Percentiles rank a stretch among this genome's conserved stretches.
phyloP scores from a whole-genome alignment of 345 rosid species.

The Eucalyptus decipiens region DNA sequence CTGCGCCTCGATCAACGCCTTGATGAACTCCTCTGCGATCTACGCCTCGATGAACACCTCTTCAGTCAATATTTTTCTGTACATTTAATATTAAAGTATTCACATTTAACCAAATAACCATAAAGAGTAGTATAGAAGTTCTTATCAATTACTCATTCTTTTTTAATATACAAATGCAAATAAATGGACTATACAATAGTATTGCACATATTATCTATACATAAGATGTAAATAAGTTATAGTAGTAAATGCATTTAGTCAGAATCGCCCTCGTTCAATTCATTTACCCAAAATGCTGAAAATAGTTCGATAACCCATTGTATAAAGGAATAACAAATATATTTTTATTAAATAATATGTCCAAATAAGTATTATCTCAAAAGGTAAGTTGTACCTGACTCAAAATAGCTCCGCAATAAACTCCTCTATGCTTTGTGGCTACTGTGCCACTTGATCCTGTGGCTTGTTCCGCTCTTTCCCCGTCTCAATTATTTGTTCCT shows the following conservation, averaged over 20 bases:
- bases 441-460: accelerated
- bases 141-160: constrained; percentile 1
- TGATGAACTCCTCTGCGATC: too few species aligned
- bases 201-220: constrained; percentile 18
- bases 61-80: constrained; percentile 33
- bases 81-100: constrained; percentile 26
- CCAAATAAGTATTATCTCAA: neutral
- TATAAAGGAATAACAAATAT: neutral
- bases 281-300: neutral
- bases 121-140: neutral
- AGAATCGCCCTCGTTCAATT: neutral
- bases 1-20: too few species aligned
- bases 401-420: neutral
- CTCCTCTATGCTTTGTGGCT: too few species aligned
- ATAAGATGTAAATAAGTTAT: constrained; percentile 31
- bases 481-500: too few species aligned
- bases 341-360: neutral
- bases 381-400: neutral
- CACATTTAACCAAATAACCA: constrained; percentile 12
- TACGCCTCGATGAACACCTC: neutral
- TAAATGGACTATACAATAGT: constrained; percentile 25
- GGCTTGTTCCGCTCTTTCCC: too few species aligned
- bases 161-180: constrained; percentile 18
- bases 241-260: constrained; percentile 21
- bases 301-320: neutral